These are phyloP conservation scores for Bassia scoparia DNA, from an alignment of 148 eudicot genomes.

Conservation along the genomic window DNA sequence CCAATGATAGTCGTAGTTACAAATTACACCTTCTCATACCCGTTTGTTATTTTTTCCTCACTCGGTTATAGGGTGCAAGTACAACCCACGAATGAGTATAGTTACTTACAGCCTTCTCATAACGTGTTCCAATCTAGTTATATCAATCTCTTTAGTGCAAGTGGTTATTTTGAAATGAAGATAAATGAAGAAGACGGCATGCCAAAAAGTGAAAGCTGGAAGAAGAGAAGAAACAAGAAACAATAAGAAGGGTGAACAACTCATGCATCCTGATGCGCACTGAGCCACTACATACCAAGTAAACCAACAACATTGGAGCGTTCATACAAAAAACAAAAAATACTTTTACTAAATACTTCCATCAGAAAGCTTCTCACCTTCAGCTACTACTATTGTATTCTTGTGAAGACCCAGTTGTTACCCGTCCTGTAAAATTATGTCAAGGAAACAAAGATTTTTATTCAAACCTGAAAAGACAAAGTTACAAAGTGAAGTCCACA, in stretches of 20 bases:
- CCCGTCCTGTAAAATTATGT: slow-evolving; percentile 69
- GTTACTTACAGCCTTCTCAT: no score
- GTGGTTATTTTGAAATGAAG: background rate
- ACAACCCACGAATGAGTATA: background rate
- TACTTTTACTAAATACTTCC: slow-evolving; percentile 68
- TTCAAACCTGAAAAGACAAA: background rate
- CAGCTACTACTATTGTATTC: slow-evolving; percentile 85
- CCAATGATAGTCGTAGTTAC: no score
- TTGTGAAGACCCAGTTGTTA: slow-evolving; percentile 79
- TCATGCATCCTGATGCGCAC: background rate
- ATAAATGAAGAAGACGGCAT: background rate
- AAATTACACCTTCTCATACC: no score
- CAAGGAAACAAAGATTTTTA: slow-evolving; percentile 40
- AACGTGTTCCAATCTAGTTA: background rate
- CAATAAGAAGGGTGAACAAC: background rate
- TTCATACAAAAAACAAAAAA: background rate
- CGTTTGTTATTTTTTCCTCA: no score
- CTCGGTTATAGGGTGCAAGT: background rate
- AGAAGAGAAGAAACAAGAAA: background rate
- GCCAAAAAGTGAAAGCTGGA: background rate
- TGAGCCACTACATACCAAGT: background rate
- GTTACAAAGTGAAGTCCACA: background rate
- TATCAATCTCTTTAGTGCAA: background rate
- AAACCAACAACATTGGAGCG: background rate
- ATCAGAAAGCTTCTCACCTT: slow-evolving; percentile 80